These are phyloP conservation scores for Sporothrix protearum DNA, from an alignment of 2,329 filamentous ascomycete genomes.

Conservation along the genomic window DNA sequence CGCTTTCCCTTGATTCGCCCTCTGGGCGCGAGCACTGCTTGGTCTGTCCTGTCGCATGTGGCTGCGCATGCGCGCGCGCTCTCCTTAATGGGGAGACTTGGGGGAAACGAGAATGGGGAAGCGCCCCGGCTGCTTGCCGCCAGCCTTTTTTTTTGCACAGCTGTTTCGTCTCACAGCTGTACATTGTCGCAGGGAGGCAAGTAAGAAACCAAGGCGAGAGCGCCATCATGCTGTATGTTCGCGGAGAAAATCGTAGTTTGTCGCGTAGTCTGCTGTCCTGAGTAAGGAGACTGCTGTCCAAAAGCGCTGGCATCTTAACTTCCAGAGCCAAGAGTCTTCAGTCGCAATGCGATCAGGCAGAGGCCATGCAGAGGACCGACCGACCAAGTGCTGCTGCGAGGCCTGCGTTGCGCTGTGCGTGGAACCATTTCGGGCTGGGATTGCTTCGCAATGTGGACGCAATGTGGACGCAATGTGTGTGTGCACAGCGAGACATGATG, in stretches of 20 bases:
- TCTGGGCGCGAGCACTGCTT: not conserved
- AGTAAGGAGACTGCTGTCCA: not conserved
- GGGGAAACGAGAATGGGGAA: not conserved
- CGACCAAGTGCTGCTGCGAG: not conserved
- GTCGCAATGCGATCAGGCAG: not conserved
- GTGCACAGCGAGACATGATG: not conserved
- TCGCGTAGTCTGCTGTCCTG: not conserved
- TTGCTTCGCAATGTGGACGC: not conserved
- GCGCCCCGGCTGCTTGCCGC: constrained; percentile 16
- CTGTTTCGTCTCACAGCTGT: constrained; percentile 14
- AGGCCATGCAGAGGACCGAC: not conserved
- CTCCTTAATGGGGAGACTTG: not conserved
- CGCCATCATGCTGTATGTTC: not conserved
- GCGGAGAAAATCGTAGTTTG: not conserved
- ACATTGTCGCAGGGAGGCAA: constrained; percentile 1
- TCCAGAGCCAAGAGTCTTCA: not conserved
- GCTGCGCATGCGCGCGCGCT: not conserved
- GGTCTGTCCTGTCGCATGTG: not conserved
- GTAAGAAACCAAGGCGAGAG: not conserved
- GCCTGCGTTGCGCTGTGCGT: not conserved
- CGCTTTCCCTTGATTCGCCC: not conserved
- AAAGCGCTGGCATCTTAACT: not conserved
- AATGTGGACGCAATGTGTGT: not conserved
- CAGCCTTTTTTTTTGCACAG: not conserved
- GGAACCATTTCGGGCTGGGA: not conserved